Percentiles rank a stretch among this genome's conserved stretches.
These are phyloP conservation scores for Mucor velutinosus DNA, from an alignment of 371 early-diverging fungal genomes.

Conservation along the genomic window DNA sequence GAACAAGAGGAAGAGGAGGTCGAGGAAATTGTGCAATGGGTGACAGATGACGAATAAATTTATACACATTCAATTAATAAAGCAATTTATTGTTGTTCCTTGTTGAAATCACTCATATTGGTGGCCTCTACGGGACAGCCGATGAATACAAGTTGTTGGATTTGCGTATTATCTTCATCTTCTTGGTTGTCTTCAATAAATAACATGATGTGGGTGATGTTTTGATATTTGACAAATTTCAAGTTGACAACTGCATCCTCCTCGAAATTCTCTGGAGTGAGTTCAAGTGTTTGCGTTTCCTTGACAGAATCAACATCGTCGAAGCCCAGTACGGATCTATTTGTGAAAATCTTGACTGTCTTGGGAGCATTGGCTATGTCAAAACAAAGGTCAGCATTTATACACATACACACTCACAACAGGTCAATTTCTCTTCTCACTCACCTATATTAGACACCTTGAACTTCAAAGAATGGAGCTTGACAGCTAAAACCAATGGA, in stretches of 20 bases:
- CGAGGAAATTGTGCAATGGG: slow-evolving; percentile 25
- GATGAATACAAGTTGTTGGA: slow-evolving; percentile 78
- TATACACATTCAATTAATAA: background rate
- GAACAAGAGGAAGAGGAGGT: slow-evolving; percentile 18
- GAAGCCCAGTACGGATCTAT: slow-evolving; percentile 80
- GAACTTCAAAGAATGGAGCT: slow-evolving; percentile 87
- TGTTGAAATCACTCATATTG: slow-evolving; percentile 53
- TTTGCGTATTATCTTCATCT: slow-evolving; percentile 79
- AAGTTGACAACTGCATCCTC: slow-evolving; percentile 68
- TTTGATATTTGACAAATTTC: slow-evolving; percentile 94
- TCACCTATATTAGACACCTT: slow-evolving; percentile 61
- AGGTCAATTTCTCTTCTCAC: background rate
- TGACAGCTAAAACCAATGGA: slow-evolving; percentile 57
- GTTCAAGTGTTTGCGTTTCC: slow-evolving; percentile 75
- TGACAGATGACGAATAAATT: slow-evolving; percentile 20
- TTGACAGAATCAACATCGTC: slow-evolving; percentile 81
- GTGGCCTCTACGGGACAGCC: slow-evolving; percentile 49
- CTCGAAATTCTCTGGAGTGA: slow-evolving; percentile 71
- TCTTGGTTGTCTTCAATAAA: slow-evolving; percentile 84
- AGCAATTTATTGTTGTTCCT: slow-evolving; percentile 36
- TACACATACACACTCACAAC: background rate
- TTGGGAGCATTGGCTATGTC: slow-evolving; percentile 79
- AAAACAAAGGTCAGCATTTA: background rate
- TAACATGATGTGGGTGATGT: slow-evolving; percentile 69
- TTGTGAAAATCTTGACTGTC: slow-evolving; percentile 83